Conservation (phyloP, 176 grass and related monocot genomes). For the Olyra latifolia region DNA sequence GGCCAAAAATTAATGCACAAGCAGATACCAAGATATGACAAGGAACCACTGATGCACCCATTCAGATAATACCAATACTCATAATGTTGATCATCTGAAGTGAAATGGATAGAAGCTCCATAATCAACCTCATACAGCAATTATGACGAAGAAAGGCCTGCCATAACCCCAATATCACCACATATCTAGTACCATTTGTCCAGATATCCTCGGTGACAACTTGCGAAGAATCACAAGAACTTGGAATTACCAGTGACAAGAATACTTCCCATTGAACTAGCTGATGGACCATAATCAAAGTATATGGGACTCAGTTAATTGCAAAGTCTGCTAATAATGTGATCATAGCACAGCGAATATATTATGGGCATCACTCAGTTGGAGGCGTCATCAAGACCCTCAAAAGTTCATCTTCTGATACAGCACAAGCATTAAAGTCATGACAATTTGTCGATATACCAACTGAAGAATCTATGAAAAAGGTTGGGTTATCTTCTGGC, state of each 20-base stretch:
- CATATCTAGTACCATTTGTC: slow-evolving; percentile 42
- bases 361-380: slow-evolving; percentile 30
- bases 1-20: slow-evolving; percentile 49
- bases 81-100: slow-evolving; percentile 58
- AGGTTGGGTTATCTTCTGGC: slow-evolving; percentile 37
- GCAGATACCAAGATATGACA: slow-evolving; percentile 49
- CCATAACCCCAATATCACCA: slow-evolving; percentile 50
- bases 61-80: slow-evolving; percentile 38
- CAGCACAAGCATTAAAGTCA: slow-evolving; percentile 43
- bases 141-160: slow-evolving; percentile 45
- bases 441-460: slow-evolving; percentile 34
- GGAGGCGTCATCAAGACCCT: slow-evolving; percentile 43
- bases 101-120: slow-evolving; percentile 42
- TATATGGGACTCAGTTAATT: slow-evolving; percentile 40
- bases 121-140: slow-evolving; percentile 42
- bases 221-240: slow-evolving; percentile 34
- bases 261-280: slow-evolving; percentile 46
- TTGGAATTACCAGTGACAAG: slow-evolving; percentile 43
- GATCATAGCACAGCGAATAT: slow-evolving; percentile 23
- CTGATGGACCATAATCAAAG: slow-evolving; percentile 50
- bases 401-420: slow-evolving; percentile 40
- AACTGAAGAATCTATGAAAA: slow-evolving; percentile 48
- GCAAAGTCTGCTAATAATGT: slow-evolving; percentile 43
- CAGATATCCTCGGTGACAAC: slow-evolving; percentile 50
- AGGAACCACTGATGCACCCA: slow-evolving; percentile 45